Conservation (phyloP, 164 flowering plant species). For the Taxillus chinensis region DNA sequence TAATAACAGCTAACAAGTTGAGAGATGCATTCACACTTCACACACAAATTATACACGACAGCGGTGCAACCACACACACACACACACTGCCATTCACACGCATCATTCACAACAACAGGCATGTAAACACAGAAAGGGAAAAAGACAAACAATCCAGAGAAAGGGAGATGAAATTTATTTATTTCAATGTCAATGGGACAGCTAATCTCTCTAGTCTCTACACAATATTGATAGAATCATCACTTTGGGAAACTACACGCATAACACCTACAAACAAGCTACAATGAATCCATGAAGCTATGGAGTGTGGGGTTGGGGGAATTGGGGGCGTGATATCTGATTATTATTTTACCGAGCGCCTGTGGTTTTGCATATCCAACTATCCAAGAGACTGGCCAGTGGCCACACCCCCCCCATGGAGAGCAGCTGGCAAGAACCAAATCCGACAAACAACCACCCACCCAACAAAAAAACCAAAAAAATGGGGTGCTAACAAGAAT, state of each 20-base stretch:
- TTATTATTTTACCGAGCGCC: slow-evolving; percentile 12
- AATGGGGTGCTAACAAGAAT: too few relatives aligned
- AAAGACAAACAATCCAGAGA: neutral
- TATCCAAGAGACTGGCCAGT: too few relatives aligned
- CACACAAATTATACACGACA: too few relatives aligned
- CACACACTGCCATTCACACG: too few relatives aligned
- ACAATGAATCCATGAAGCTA: slow-evolving; percentile 24
- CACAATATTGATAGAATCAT: slow-evolving; percentile 10
- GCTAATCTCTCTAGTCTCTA: slow-evolving; percentile 13
- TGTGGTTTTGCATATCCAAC: neutral
- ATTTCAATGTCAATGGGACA: slow-evolving; percentile 20
- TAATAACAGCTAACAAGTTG: too few relatives aligned
- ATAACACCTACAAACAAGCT: slow-evolving; percentile 16
- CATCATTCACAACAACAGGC: too few relatives aligned
- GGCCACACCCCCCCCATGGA: neutral
- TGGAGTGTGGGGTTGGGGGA: neutral
- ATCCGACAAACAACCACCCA: slow-evolving; percentile 11
- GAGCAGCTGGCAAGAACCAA: neutral
- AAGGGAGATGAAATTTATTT: slow-evolving; percentile 7
- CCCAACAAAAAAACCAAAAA: slow-evolving; percentile 11
- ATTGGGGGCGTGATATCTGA: too few relatives aligned
- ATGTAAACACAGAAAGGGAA: too few relatives aligned
- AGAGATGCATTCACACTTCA: too few relatives aligned
- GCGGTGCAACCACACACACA: too few relatives aligned
- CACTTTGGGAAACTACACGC: slow-evolving; percentile 7